Evolutionary conservation across 2,329 filamentous ascomycete species (phyloP), one percentile per base, ranked within the genome.

Genomic region (Talaromyces pinophilus): DNA sequence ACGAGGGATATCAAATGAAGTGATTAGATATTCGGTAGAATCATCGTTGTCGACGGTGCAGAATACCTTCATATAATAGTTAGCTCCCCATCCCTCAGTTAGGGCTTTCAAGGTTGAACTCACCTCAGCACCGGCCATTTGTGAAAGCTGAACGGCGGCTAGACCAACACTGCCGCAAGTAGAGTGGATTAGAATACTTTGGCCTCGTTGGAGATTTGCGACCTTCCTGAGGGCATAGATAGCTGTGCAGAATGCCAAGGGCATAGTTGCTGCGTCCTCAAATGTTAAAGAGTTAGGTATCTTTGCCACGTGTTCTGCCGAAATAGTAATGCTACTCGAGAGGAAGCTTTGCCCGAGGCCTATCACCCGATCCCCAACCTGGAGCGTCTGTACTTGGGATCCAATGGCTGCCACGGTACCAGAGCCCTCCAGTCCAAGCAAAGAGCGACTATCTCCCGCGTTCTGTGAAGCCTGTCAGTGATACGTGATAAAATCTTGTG

Each of bases 201-300:
- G 42, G 2, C 42, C 42, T 46, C n/a, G 19, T 5, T 22, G 42
- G 19, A n/a, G 19, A 25, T 19, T 54, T 28, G 63, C 42, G 42
- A 46, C 42, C n/a, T 22, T 46, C 42, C n/a, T 46, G 1, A 74
- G 50, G 28, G 65, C 50, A 30, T 54, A 25, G 19, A 71, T 65
- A 3, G 62, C 74, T n/a, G 68, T 75, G 22, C 11, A 25, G 28
- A 40, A 66, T 28, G 40, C 84, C 71, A 86, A 87, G 1, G 81
- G 75, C 4, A 88, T 78, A 0, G 86, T 85, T 15, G 82, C 78
- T 0, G 82, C 82, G 76, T 88, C 85, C 54, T 77, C 65, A 66
- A 80, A 76, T 68, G 71, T 80, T 57, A 88, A 78, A 68, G 81
- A 81, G 10, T 71, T 71, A 2, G 90, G 90, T 6, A 92, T 81